Conservation (phyloP, 2,329 filamentous ascomycete genomes). For the Aspergillus sergii region DNA sequence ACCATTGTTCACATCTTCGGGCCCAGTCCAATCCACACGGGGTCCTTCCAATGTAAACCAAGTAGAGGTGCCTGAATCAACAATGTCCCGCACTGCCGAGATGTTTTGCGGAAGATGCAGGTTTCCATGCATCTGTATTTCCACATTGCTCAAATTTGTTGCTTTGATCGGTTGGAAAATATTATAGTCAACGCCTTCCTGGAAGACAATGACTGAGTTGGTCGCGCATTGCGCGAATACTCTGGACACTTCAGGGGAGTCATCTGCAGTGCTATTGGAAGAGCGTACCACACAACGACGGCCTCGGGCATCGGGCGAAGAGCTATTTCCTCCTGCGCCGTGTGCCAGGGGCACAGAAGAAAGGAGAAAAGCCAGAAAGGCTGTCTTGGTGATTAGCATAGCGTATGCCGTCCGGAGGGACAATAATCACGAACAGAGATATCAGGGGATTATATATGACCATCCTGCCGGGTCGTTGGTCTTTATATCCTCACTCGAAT, state of each 20-base stretch:
- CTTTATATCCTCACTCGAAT: neutral
- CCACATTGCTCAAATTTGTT: constrained; percentile 46
- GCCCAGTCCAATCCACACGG: constrained; percentile 32
- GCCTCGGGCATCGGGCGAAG: neutral
- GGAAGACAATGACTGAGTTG: constrained; percentile 39
- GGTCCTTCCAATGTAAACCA: constrained; percentile 42
- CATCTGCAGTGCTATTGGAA: constrained; percentile 43
- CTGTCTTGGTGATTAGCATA: constrained; percentile 7
- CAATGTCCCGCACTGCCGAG: constrained; percentile 38
- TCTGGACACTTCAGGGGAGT: constrained; percentile 42
- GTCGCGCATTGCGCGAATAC: constrained; percentile 42
- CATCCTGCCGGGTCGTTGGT: neutral
- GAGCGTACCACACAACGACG: constrained; percentile 27
- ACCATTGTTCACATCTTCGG: constrained; percentile 40
- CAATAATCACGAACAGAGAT: neutral
- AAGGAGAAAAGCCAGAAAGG: constrained; percentile 5
- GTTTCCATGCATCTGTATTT: constrained; percentile 48
- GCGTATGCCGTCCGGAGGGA: constrained; percentile 11
- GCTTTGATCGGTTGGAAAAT: constrained; percentile 44
- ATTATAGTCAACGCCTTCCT: constrained; percentile 47
- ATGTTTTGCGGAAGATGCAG: constrained; percentile 48
- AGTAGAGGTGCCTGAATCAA: constrained; percentile 33
- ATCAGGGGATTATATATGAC: neutral
- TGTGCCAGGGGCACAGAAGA: constrained; percentile 3
- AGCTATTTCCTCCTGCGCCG: neutral